Conservation (phyloP, 768 basidiomycete genomes). For the Collybia mongolica region DNA sequence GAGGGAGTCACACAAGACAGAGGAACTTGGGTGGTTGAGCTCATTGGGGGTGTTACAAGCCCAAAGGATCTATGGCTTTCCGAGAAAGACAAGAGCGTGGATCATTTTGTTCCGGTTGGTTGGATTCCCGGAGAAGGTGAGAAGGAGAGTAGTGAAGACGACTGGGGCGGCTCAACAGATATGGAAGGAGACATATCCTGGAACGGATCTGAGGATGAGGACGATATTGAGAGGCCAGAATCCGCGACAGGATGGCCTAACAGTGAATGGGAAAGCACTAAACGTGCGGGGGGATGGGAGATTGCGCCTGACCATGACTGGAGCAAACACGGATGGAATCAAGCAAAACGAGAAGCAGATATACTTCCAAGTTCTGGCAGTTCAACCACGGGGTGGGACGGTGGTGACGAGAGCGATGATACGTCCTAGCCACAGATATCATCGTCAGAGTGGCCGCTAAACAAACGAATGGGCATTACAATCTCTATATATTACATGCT, state of each 20-base stretch:
- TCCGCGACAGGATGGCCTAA: constrained; percentile 15
- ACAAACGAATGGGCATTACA: neutral
- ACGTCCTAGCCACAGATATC: constrained; percentile 22
- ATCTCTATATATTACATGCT: constrained; percentile 8
- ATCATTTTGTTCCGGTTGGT: constrained; percentile 39
- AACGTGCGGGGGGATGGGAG: neutral
- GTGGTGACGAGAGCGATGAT: constrained; percentile 40
- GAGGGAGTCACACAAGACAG: constrained; percentile 29
- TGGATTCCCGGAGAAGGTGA: constrained; percentile 43
- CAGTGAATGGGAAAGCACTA: constrained; percentile 3
- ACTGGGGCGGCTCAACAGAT: constrained; percentile 29
- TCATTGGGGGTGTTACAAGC: constrained; percentile 34
- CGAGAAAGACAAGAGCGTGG: constrained; percentile 31
- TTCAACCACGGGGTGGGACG: constrained; percentile 42
- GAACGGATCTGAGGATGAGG: constrained; percentile 36
- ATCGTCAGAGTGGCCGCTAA: neutral
- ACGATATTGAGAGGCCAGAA: constrained; percentile 18
- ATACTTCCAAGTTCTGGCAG: constrained; percentile 24
- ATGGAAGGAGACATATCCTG: constrained; percentile 42
- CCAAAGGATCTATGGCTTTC: constrained; percentile 27
- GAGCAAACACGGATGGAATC: constrained; percentile 2
- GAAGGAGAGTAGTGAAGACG: constrained; percentile 22
- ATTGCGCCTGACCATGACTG: neutral
- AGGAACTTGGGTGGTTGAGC: constrained; percentile 42
- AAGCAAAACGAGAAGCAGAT: constrained; percentile 4